Evolutionary conservation across 2,329 filamentous ascomycete species (phyloP).

Genomic region (Rasamsonia emersonii): DNA sequence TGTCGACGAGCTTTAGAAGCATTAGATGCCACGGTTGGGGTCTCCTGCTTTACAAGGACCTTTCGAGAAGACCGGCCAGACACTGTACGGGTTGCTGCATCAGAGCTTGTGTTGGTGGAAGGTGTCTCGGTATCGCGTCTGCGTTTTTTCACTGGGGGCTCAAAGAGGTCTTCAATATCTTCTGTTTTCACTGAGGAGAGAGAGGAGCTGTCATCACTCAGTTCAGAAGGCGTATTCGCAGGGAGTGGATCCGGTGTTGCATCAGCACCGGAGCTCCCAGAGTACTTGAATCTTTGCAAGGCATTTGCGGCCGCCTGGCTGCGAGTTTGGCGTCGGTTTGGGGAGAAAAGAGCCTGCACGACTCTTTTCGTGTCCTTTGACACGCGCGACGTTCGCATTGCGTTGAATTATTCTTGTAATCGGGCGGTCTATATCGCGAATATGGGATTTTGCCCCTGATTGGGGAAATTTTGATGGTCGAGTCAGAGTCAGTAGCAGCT

Average conservation of each 20-base stretch:
- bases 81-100: conserved; percentile 12
- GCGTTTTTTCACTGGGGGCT: conserved; percentile 37
- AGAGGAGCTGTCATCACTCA: conserved; percentile 23
- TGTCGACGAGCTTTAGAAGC: conserved; percentile 29
- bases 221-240: conserved; percentile 19
- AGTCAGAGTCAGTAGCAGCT: too few species aligned
- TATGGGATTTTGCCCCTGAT: too few species aligned
- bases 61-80: conserved; percentile 15
- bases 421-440: too few species aligned
- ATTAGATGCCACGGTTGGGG: conserved; percentile 11
- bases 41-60: conserved; percentile 19
- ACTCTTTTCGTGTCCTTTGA: conserved; percentile 52
- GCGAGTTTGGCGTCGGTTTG: conserved; percentile 38
- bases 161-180: conserved; percentile 53
- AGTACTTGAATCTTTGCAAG: conserved; percentile 20
- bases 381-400: conserved; percentile 51
- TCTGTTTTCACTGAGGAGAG: conserved; percentile 28
- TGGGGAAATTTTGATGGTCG: too few species aligned
- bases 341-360: conserved; percentile 39
- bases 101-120: conserved; percentile 11
- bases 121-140: conserved; percentile 34
- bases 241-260: conserved; percentile 17
- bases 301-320: conserved; percentile 26
- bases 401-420: conserved; percentile 1
- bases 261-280: conserved; percentile 10